Conservation (phyloP, 2,329 filamentous ascomycete species). For the Fusarium kyushuense region DNA sequence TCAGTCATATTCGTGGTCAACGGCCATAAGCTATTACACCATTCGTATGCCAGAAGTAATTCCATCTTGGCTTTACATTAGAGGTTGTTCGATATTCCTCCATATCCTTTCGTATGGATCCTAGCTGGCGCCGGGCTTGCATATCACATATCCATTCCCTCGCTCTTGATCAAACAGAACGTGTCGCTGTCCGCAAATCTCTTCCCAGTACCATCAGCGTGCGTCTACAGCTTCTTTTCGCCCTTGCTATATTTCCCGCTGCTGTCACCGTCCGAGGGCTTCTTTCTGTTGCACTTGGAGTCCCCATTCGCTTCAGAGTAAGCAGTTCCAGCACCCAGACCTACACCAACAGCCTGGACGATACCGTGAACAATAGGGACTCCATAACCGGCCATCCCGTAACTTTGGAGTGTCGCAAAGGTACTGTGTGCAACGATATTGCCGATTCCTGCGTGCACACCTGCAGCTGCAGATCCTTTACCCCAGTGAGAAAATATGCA, state of each 20-base stretch:
- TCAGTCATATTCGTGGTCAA: background rate
- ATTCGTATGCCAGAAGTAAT: background rate
- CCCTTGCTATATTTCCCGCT: background rate
- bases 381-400: slow-evolving; percentile 48
- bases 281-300: background rate
- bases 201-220: background rate
- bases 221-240: background rate
- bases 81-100: background rate
- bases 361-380: slow-evolving; percentile 30
- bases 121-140: background rate
- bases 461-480: slow-evolving; percentile 8
- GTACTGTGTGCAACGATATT: slow-evolving; percentile 39
- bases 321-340: background rate
- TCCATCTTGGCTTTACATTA: background rate
- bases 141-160: background rate
- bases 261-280: background rate
- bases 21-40: background rate
- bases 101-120: background rate
- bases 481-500: background rate
- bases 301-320: background rate
- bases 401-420: slow-evolving; percentile 51
- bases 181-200: background rate
- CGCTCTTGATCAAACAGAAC: background rate
- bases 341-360: slow-evolving; percentile 21
- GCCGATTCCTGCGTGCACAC: slow-evolving; percentile 46